Evolutionary conservation across 352 stramenopile genomes (phyloP).

Genomic region (Globisporangium parvum): DNA sequence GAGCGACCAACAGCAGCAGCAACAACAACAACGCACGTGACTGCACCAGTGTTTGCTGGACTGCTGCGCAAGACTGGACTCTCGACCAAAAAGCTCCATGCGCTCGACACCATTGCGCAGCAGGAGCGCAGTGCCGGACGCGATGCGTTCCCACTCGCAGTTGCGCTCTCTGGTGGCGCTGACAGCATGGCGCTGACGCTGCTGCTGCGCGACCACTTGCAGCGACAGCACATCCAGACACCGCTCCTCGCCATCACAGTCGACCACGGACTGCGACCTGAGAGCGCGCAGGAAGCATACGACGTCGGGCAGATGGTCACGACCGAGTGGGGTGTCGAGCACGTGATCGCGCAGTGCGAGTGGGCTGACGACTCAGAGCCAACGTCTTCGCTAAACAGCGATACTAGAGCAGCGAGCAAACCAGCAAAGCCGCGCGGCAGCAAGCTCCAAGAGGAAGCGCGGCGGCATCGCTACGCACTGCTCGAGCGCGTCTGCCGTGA

Average conservation of each 20-base stretch:
- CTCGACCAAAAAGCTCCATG: constrained; percentile 32
- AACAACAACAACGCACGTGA: constrained; percentile 16
- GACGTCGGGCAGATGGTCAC: constrained; percentile 41
- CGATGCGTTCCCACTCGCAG: constrained; percentile 44
- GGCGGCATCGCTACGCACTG: constrained; percentile 60
- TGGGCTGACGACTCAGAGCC: constrained; percentile 30
- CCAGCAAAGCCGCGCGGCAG: constrained; percentile 40
- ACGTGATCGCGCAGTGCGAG: constrained; percentile 47
- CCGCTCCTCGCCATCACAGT: constrained; percentile 76
- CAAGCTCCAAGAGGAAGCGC: constrained; percentile 73
- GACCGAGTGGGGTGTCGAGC: constrained; percentile 33
- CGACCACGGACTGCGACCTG: constrained; percentile 59
- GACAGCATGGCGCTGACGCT: constrained; percentile 82
- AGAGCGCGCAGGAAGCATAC: constrained; percentile 58
- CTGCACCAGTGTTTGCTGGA: constrained; percentile 23
- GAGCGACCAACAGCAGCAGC: not conserved
- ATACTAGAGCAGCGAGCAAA: not conserved
- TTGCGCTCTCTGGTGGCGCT: constrained; percentile 68
- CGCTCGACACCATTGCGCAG: constrained; percentile 24
- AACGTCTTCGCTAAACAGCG: no score
- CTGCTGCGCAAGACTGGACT: constrained; percentile 33
- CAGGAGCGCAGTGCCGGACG: not conserved
- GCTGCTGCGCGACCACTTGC: constrained; percentile 59
- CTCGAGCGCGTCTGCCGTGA: constrained; percentile 42
- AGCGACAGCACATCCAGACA: constrained; percentile 35